Conservation (phyloP, 139 green algal genomes). For the Chlamydomonas incerta region DNA sequence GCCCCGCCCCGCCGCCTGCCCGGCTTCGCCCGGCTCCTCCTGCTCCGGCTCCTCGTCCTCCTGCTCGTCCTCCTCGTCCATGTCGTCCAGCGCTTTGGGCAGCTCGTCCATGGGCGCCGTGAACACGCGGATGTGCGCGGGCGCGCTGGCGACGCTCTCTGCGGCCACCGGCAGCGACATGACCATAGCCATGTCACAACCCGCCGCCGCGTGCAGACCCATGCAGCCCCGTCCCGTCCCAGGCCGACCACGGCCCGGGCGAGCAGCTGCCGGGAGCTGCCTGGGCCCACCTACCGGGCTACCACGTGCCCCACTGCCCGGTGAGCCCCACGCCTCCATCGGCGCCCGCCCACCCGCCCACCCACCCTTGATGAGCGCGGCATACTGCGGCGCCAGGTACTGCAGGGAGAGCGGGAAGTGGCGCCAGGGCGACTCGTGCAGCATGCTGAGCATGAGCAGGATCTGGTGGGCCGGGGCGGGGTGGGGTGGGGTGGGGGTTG, state of each 20-base stretch:
- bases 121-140: slow-evolving; percentile 64
- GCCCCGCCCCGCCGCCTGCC: background rate
- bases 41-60: slow-evolving; percentile 46
- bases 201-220: no score
- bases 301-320: no score
- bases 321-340: background rate
- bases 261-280: no score
- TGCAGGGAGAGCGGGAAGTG: slow-evolving; percentile 89
- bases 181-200: no score
- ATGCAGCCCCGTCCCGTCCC: no score
- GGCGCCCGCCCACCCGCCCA: no score
- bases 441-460: slow-evolving; percentile 82
- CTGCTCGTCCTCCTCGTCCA: slow-evolving; percentile 44
- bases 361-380: slow-evolving; percentile 27
- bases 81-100: slow-evolving; percentile 47
- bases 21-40: background rate
- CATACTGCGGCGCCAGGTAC: slow-evolving; percentile 66
- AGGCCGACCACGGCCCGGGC: no score
- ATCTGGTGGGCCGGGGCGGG: no score
- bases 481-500: no score
- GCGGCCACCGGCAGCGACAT: no score
- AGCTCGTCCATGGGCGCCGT: slow-evolving; percentile 67
- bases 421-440: slow-evolving; percentile 78
- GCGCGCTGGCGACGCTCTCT: slow-evolving; percentile 34
- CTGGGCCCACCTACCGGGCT: no score